phyloP scores from a whole-genome alignment of 345 rosid species.

The Cardamine chenopodiifolia region DNA sequence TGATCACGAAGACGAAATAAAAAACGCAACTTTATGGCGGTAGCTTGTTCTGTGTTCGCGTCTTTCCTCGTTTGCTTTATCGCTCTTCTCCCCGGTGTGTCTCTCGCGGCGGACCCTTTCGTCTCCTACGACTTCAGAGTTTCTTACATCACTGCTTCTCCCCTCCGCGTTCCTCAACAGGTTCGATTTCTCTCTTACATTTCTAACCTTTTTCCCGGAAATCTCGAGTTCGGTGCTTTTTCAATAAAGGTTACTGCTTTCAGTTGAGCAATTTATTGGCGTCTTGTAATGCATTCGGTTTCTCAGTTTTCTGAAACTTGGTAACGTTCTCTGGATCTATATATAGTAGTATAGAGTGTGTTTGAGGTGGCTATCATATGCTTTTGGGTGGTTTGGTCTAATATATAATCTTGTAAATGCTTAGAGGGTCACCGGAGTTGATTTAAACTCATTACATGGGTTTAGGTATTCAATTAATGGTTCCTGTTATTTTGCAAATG shows the following conservation, averaged over 20 bases:
- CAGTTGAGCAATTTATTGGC: not conserved
- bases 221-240: not conserved
- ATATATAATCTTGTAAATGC: not conserved
- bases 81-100: slow-evolving; percentile 51
- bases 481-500: not conserved
- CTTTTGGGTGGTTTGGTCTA: not conserved
- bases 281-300: not conserved
- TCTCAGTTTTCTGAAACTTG: slow-evolving; percentile 1
- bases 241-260: not conserved
- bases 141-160: slow-evolving; percentile 72
- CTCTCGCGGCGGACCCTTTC: slow-evolving; percentile 69
- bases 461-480: not conserved
- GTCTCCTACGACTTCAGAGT: slow-evolving; percentile 62
- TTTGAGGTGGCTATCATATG: not conserved
- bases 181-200: slow-evolving; percentile 39
- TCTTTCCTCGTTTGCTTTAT: slow-evolving; percentile 47
- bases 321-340: not conserved
- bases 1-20: not conserved
- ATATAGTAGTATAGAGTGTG: not conserved
- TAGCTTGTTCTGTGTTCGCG: slow-evolving; percentile 30
- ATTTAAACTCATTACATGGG: slow-evolving; percentile 1
- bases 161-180: slow-evolving; percentile 88
- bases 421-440: not conserved
- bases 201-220: not conserved
- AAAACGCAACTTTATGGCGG: not conserved